Percentiles rank a stretch among this genome's conserved stretches.
phyloP scores from a whole-genome alignment of 805 yeast genomes.

The Wickerhamomyces rabaulensis region DNA sequence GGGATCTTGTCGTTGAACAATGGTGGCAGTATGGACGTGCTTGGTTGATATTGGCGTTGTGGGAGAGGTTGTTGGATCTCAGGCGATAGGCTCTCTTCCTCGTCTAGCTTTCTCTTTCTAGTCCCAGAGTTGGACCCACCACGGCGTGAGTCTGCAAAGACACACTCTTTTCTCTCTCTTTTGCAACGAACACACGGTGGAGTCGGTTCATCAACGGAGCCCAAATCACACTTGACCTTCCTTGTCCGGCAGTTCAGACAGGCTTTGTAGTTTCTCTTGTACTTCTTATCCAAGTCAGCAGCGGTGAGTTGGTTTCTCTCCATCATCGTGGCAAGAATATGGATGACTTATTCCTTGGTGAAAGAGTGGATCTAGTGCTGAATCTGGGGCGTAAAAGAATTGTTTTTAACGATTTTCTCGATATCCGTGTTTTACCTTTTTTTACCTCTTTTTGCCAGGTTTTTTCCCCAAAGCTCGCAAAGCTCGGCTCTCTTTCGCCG shows the following conservation, averaged over 20 bases:
- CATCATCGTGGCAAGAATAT: too few species aligned
- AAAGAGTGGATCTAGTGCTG: too few species aligned
- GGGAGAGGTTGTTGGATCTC: not conserved
- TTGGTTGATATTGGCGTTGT: conserved; percentile 2
- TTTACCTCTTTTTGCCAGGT: conserved; percentile 2
- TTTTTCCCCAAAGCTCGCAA: not conserved
- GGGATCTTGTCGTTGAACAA: not conserved
- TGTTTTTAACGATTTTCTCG: not conserved
- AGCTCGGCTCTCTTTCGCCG: not conserved
- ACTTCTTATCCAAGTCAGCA: conserved; percentile 25
- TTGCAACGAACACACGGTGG: conserved; percentile 86
- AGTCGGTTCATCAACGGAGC: conserved; percentile 65
- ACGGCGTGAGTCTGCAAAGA: conserved; percentile 54
- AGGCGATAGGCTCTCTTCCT: conserved; percentile 9
- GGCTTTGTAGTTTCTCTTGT: conserved; percentile 70
- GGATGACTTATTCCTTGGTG: too few species aligned
- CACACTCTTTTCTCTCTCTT: conserved; percentile 79
- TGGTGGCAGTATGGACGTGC: not conserved
- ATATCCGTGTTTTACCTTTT: conserved; percentile 5
- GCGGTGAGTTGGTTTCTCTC: not conserved
- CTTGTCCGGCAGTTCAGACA: conserved; percentile 81
- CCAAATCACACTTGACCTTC: conserved; percentile 84
- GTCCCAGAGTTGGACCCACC: conserved; percentile 34
- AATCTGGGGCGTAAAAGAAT: not conserved
- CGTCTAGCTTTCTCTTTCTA: conserved; percentile 21